Evolutionary conservation across 352 stramenopile species (phyloP).

Genomic region (Thalassiosira livingstoniorum): DNA sequence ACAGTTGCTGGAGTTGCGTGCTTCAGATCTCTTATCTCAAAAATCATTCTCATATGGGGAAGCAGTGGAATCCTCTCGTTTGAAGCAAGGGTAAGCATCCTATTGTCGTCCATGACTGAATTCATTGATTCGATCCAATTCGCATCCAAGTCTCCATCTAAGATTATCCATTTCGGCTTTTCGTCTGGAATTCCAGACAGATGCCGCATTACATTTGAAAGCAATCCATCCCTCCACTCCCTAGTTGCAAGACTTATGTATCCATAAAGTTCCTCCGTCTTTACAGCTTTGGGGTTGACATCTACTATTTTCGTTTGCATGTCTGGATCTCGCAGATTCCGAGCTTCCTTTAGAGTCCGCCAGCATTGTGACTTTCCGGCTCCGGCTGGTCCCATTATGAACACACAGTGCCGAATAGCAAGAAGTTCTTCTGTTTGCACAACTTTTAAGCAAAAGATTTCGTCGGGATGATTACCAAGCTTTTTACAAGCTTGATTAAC

Average conservation of each 20-base stretch:
- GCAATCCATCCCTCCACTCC: slow-evolving; percentile 95
- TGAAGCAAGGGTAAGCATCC: slow-evolving; percentile 94
- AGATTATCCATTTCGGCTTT: slow-evolving; percentile 85
- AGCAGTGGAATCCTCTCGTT: slow-evolving; percentile 96
- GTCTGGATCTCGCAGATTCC: slow-evolving; percentile 87
- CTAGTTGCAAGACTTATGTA: slow-evolving; percentile 94
- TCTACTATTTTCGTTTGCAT: slow-evolving; percentile 92
- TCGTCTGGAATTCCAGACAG: slow-evolving; percentile 92
- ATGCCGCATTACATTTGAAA: slow-evolving; percentile 95
- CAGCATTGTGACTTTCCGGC: slow-evolving; percentile 95
- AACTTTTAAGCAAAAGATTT: slow-evolving; percentile 94
- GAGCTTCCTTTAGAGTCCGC: slow-evolving; percentile 89
- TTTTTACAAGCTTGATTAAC: slow-evolving; percentile 90
- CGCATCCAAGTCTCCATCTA: slow-evolving; percentile 94
- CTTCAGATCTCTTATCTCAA: slow-evolving; percentile 95
- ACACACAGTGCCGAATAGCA: slow-evolving; percentile 93
- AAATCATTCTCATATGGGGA: slow-evolving; percentile 94
- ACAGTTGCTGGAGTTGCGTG: slow-evolving; percentile 95
- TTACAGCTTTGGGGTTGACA: slow-evolving; percentile 94
- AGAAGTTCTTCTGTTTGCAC: slow-evolving; percentile 94
- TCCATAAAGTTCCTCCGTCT: slow-evolving; percentile 91
- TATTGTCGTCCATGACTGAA: slow-evolving; percentile 85
- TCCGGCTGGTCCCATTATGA: slow-evolving; percentile 93
- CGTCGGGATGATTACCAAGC: slow-evolving; percentile 91
- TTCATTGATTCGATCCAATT: slow-evolving; percentile 94